These are phyloP conservation scores for Backusella australiensis DNA, from an alignment of 192 early-diverging fungal genomes.

Conservation along the genomic window DNA sequence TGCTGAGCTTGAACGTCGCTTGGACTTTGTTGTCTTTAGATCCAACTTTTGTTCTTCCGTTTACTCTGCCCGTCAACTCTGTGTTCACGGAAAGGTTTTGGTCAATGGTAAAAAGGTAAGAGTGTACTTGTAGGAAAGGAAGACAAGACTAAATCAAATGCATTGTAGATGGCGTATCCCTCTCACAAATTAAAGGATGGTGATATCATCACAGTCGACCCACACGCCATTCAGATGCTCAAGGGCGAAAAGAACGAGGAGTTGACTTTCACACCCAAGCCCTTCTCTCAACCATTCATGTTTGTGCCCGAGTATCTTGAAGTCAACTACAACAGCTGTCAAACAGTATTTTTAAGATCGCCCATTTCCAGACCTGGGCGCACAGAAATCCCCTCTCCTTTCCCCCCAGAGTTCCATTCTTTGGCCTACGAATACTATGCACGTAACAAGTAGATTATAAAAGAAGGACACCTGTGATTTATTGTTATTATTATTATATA, in stretches of 20 bases:
- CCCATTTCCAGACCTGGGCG: constrained; percentile 82
- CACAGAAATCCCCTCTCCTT: constrained; percentile 94
- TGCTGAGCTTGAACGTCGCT: constrained; percentile 84
- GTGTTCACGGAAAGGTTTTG: constrained; percentile 84
- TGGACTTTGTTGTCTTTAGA: constrained; percentile 94
- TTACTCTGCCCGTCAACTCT: constrained; percentile 79
- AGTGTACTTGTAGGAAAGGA: not conserved
- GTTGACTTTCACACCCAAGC: constrained; percentile 61
- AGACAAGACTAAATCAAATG: not conserved
- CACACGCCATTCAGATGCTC: constrained; percentile 65
- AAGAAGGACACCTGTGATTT: not conserved
- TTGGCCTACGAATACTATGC: constrained; percentile 93
- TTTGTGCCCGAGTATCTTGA: constrained; percentile 97
- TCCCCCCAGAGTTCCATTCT: constrained; percentile 84
- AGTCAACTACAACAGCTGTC: constrained; percentile 95
- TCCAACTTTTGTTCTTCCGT: constrained; percentile 87
- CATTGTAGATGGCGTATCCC: constrained; percentile 62
- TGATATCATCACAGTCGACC: constrained; percentile 85
- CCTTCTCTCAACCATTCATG: constrained; percentile 90
- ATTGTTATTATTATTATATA: not conserved
- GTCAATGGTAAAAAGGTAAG: constrained; percentile 87
- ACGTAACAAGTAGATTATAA: constrained; percentile 25
- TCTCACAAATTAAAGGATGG: constrained; percentile 80
- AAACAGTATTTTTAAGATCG: constrained; percentile 80
- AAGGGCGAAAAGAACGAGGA: constrained; percentile 50